Evolutionary conservation across 805 yeast genomes (phyloP), one percentile per base, ranked within the genome.

Genomic region (Candida sphagnicola): DNA sequence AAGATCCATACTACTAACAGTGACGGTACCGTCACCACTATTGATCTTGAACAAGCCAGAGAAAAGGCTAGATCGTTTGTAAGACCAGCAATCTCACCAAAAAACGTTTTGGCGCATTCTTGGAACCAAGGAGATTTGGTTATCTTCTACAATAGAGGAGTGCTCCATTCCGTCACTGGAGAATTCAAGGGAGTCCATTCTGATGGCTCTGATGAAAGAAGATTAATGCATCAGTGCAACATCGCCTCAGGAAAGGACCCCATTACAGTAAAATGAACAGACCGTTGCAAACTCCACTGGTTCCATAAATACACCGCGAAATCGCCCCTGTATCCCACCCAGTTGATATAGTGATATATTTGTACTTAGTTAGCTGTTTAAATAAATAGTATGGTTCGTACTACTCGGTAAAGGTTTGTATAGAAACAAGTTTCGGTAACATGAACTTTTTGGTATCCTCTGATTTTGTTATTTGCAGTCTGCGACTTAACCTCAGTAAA

Each of bases 171-270:
- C 1, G 96, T 88, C 23, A 87, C 95, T 12, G 95, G 96, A 37
- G 95, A 87, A 61, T 82, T 88, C 62, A 67, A 67, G 49, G 73
- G 70, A 4, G 59, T 62, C 32, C 49, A 49, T 5, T 39, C 45
- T 15, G 51, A 55, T 31, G 80, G 76, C 14, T 74, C 74, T 14
- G 86, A 83, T 34, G 93, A 87, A 56, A 78, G 77, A 52, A 77
- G 96, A 61, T 70, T 88, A 55, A 87, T 88, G 95, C 96, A 88
- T 57, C 96, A 88, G 66, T 88, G 96, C 65, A 88, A 88, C 65
- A 85, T 88, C 57, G 95, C 96, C 15, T 77, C 87, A 54, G 90
- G 88, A 6, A 47, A 55, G 12, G 91, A 84, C 54, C 95, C 95
- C 2, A 38, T 46, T 12, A 43, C 51, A 34, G 51, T 40, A 13